These are phyloP conservation scores for Stereocaulon alpinum DNA, from an alignment of 495 filamentous ascomycete genomes.

Conservation along the genomic window DNA sequence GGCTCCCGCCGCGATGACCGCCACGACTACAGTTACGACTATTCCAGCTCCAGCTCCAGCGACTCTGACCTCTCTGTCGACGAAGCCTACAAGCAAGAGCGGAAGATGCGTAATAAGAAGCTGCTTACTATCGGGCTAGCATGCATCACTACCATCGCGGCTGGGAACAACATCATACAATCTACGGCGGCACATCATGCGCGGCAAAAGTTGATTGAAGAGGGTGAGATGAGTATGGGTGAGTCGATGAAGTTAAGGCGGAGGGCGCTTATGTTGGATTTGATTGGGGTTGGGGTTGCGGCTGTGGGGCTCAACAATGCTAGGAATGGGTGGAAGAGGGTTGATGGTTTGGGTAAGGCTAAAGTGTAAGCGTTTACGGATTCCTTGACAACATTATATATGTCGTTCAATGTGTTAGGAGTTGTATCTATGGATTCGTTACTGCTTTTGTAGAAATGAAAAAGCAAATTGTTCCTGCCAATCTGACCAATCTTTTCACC, in stretches of 20 bases:
- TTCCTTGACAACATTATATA: background rate
- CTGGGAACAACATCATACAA: conserved; percentile 21
- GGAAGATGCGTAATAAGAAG: conserved; percentile 14
- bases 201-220: conserved; percentile 6
- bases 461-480: no score
- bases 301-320: conserved; percentile 19
- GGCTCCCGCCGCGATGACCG: background rate
- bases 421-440: no score
- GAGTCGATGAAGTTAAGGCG: conserved; percentile 11
- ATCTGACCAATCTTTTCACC: no score
- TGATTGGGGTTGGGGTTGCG: conserved; percentile 17
- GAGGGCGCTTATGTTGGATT: conserved; percentile 15
- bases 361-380: background rate
- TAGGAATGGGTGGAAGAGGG: conserved; percentile 18
- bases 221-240: conserved; percentile 6
- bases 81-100: background rate
- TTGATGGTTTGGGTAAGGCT: background rate
- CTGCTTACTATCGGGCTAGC: conserved; percentile 18
- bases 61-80: background rate
- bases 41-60: background rate
- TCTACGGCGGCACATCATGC: conserved; percentile 17
- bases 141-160: conserved; percentile 17
- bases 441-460: no score
- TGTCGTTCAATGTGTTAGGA: no score
- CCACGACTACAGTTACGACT: background rate